Evolutionary conservation across 805 yeast genomes (phyloP), one percentile per base, ranked within the genome.

Genomic region (Sugiyamaella mastotermitis): DNA sequence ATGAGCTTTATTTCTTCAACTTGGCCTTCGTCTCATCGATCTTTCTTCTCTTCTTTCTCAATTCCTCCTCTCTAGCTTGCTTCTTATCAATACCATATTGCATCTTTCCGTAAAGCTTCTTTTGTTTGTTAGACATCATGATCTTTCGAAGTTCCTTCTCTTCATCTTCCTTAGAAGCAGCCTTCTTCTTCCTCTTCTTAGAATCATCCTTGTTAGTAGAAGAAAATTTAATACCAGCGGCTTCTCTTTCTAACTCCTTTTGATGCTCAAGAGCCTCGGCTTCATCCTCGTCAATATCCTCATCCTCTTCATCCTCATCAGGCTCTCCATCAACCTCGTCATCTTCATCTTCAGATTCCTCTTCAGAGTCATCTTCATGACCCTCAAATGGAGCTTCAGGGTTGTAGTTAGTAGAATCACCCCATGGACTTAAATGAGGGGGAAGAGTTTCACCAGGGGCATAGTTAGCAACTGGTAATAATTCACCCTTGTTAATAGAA

Each of bases 401-500:
- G 62, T 90, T 78, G 65, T 92, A 92, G 38, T 80, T 81, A 52
- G 82, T 86, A 33, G 88, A 74, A 66, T 92, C 98, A 51, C 97
- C 97, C 97, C 98, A 92, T 68, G 98, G 98, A 37, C 95, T 84
- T 55, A 92, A 69, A 63, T 92, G 98, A 25, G 98, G 97, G 31
- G 98, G 98, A 48, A 92, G 70, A 3, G 85, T 68, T 65, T 90
- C 97, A 40, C 98, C 98, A 4, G 96, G 95, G 31, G 94, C 83
- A 57, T 92, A 92, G 39, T 71, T 71, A 39, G 80, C 78, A 16
- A 85, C 95, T 14, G 92, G 76, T 43, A 83, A 68, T 44, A 92
- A 69, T 43, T 74, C 69, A 35, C 76, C 74, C 63, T 82, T 81
- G 67, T 92, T 92, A 44, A 92, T 66, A 55, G 82, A 80, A 60